Conservation (phyloP, 75 land plant species). For the Ceratopteris richardii region DNA sequence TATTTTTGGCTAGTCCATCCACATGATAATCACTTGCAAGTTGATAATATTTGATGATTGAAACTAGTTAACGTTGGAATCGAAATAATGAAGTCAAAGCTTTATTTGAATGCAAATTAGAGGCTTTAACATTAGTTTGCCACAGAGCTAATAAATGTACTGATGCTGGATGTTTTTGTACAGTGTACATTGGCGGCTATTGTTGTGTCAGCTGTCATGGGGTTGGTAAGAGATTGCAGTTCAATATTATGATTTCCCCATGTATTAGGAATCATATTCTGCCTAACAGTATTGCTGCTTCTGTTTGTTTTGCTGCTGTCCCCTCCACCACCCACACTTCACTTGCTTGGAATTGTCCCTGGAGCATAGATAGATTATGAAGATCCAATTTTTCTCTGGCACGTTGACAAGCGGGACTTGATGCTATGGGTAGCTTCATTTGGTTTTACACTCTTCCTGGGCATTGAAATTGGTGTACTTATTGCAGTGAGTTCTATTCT, state of each 20-base stretch:
- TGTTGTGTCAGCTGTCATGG: constrained; percentile 90
- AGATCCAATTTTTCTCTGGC: constrained; percentile 89
- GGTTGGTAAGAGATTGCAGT: constrained; percentile 67
- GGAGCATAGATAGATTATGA: constrained; percentile 77
- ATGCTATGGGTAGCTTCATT: constrained; percentile 74
- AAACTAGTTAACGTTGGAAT: too few species aligned
- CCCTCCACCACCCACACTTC: too few species aligned
- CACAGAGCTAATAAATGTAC: too few species aligned
- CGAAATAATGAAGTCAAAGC: too few species aligned
- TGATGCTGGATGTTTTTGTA: not conserved
- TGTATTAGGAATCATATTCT: not conserved
- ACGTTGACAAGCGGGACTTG: constrained; percentile 83
- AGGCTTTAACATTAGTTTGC: too few species aligned
- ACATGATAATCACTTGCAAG: too few species aligned
- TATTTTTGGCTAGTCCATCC: too few species aligned
- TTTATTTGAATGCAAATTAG: too few species aligned
- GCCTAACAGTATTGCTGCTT: not conserved
- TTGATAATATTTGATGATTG: too few species aligned
- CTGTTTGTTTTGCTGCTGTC: constrained; percentile 3
- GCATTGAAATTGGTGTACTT: constrained; percentile 94
- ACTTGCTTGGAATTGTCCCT: too few species aligned
- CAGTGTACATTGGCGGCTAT: constrained; percentile 96
- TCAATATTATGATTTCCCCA: not conserved
- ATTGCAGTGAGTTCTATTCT: constrained; percentile 64
- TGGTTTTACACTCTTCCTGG: constrained; percentile 60